Conservation (phyloP, 176 grass and related monocot genomes). For the Cymbopogon citratus region DNA sequence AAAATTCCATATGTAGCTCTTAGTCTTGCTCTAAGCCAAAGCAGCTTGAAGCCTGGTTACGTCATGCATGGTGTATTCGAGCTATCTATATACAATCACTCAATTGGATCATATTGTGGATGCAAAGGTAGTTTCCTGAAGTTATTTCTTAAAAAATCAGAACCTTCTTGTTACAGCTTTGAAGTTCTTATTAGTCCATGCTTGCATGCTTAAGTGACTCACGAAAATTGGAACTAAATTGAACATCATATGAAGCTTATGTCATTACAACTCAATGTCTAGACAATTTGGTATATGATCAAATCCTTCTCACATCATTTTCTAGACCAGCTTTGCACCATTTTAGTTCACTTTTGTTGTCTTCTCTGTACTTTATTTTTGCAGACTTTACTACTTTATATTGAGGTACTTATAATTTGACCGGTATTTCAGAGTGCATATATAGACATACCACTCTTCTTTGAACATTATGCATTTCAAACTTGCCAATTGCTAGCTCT, state of each 20-base stretch:
- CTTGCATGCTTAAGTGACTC: background rate
- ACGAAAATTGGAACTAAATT: background rate
- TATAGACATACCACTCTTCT: background rate
- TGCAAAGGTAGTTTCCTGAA: constrained; percentile 21
- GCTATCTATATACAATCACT: constrained; percentile 33
- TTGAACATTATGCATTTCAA: background rate
- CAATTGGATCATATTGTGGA: background rate
- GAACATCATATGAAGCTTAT: background rate
- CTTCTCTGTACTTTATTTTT: background rate
- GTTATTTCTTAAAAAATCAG: background rate
- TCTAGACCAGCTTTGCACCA: background rate
- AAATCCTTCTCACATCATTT: background rate
- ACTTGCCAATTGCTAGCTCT: background rate
- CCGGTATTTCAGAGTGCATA: background rate
- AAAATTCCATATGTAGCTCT: constrained; percentile 15
- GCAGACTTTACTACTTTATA: background rate
- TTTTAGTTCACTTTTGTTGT: background rate
- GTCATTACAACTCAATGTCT: background rate
- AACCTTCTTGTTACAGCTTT: background rate
- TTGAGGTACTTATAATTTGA: background rate
- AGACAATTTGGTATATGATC: background rate
- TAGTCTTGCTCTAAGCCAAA: background rate
- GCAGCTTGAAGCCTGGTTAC: background rate
- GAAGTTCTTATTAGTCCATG: background rate
- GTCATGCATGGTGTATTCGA: background rate